Evolutionary conservation across 176 grass and related monocot genomes (phyloP).

Genomic region (Microstegium vimineum): DNA sequence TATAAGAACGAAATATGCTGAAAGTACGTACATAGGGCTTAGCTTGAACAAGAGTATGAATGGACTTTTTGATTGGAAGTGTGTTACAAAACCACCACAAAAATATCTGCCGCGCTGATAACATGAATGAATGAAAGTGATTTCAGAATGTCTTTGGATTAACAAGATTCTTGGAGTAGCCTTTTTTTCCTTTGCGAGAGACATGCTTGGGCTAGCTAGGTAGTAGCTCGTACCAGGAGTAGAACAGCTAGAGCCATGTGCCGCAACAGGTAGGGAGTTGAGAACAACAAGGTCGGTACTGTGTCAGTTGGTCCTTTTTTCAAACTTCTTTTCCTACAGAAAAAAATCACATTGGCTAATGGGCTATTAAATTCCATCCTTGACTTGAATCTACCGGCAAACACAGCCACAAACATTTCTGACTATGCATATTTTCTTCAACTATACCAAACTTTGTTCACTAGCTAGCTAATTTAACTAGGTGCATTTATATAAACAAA

Average conservation of each 20-base stretch:
- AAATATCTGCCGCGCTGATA: not conserved
- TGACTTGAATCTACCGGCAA: not conserved
- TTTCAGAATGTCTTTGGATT: not conserved
- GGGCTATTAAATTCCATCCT: not conserved
- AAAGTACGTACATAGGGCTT: not conserved
- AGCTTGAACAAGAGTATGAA: not conserved
- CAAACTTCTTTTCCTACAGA: not conserved
- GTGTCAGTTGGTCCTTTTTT: not conserved
- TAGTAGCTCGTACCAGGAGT: not conserved
- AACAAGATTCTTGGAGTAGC: not conserved
- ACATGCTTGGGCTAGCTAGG: not conserved
- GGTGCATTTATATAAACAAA: not conserved
- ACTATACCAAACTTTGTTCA: not conserved
- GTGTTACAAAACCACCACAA: not conserved
- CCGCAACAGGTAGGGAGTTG: not conserved
- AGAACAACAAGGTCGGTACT: conserved; percentile 2
- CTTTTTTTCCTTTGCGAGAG: not conserved
- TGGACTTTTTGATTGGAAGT: not conserved
- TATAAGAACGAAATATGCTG: not conserved
- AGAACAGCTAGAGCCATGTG: conserved; percentile 7
- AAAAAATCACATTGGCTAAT: not conserved
- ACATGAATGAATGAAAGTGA: not conserved
- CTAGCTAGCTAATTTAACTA: not conserved
- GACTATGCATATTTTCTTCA: not conserved
- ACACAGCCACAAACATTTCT: not conserved